These are phyloP conservation scores for Hypoxylon lienhwacheense DNA, from an alignment of 495 filamentous ascomycete genomes.

Conservation along the genomic window DNA sequence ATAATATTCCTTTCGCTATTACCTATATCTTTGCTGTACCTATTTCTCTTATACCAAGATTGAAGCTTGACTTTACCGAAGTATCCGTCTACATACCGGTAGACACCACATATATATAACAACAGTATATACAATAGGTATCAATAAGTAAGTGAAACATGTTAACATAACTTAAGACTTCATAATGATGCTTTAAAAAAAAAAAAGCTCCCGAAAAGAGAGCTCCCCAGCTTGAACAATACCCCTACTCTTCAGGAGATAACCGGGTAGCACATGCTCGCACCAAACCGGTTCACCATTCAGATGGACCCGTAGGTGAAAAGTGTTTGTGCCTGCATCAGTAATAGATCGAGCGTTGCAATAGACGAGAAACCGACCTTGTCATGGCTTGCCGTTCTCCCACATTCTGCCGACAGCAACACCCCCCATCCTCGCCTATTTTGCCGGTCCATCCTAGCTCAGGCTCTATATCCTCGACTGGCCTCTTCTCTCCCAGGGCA, in stretches of 20 bases:
- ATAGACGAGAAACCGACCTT: slow-evolving; percentile 31
- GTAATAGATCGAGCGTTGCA: slow-evolving; percentile 34
- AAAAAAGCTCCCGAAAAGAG: too few species aligned
- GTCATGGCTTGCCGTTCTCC: slow-evolving; percentile 27
- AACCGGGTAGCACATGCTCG: slow-evolving; percentile 12
- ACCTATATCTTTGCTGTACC: neutral
- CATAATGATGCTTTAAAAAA: too few species aligned
- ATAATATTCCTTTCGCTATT: neutral
- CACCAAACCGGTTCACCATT: slow-evolving; percentile 15
- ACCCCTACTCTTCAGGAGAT: too few species aligned
- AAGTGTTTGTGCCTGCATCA: slow-evolving; percentile 28
- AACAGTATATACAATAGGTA: too few species aligned
- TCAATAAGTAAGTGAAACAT: too few species aligned
- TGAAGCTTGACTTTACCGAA: too few species aligned
- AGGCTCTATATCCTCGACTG: slow-evolving; percentile 15
- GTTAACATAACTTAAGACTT: too few species aligned
- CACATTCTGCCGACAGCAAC: slow-evolving; percentile 27
- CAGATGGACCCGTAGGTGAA: slow-evolving; percentile 11
- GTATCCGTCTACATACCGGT: too few species aligned
- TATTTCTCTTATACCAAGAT: neutral
- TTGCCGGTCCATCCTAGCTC: slow-evolving; percentile 28
- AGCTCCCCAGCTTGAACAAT: too few species aligned
- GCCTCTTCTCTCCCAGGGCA: slow-evolving; percentile 1
- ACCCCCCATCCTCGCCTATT: slow-evolving; percentile 19
- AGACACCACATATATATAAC: too few species aligned